phyloP scores from a whole-genome alignment of 192 early-diverging fungal species.

The Dimargaris cristalligena region DNA sequence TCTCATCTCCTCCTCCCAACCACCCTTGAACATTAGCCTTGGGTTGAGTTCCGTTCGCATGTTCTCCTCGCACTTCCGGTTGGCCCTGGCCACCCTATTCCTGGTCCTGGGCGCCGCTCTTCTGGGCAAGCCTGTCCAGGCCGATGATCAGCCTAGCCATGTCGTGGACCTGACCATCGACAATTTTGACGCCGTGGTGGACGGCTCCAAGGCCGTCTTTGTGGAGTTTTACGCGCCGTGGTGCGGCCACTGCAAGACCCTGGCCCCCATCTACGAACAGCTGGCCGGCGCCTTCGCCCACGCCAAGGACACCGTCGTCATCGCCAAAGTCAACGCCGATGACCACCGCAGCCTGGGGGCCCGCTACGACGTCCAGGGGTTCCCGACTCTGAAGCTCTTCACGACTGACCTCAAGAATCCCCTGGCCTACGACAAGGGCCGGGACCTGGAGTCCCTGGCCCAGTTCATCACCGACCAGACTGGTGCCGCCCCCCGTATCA shows the following conservation, averaged over 20 bases:
- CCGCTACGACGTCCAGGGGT: conserved; percentile 62
- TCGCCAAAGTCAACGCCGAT: conserved; percentile 84
- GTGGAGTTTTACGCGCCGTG: conserved; percentile 82
- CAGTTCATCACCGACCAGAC: conserved; percentile 70
- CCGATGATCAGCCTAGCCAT: no score
- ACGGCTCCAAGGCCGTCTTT: conserved; percentile 56
- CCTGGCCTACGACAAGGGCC: conserved; percentile 67
- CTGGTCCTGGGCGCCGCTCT: no score
- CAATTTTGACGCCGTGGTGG: conserved; percentile 47
- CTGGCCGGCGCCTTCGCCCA: conserved; percentile 61
- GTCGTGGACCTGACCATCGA: conserved; percentile 35
- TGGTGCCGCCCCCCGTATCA: conserved; percentile 47
- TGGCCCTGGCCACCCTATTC: no score
- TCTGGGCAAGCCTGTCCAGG: no score
- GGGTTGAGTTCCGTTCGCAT: no score
- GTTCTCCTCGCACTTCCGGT: no score
- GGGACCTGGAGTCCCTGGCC: conserved; percentile 61
- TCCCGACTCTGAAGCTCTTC: conserved; percentile 91
- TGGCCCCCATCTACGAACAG: conserved; percentile 54
- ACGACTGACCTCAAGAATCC: conserved; percentile 53
- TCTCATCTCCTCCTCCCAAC: no score
- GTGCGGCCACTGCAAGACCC: conserved; percentile 76
- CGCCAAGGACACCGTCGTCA: conserved; percentile 56
- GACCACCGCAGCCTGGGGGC: conserved; percentile 64
- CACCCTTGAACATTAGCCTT: no score